Base-by-base conservation (phyloP, 257 asterid genomes). In the Jacaranda copaia region DNA sequence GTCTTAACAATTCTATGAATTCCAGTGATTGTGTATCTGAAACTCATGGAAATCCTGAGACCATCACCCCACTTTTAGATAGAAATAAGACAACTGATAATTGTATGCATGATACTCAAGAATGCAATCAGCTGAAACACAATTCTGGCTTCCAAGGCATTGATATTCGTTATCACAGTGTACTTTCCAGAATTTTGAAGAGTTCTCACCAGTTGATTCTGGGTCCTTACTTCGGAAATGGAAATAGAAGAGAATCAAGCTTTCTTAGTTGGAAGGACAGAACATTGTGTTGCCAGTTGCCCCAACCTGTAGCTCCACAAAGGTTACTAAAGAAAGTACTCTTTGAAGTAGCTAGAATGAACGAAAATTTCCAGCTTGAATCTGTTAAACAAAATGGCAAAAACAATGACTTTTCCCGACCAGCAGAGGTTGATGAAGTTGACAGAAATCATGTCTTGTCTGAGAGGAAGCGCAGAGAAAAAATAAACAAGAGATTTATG, bases 401-500 rank as follows among this genome's bases (percentile, higher is more conserved):
- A 80, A 81, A 70, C 32, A 87, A 87, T 46, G 77, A 73, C 74
- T 82, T 80, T 58, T 76, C 81, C 51, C 78, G 65, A 76, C 81
- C 16, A 32, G 94, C 82, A 64, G 86, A 62, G 5, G 93, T 89
- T 38, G 92, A 90, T 42, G 91, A 88, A 58, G 77, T 48, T 9
- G 96, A 92, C 32, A 88, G 78, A 77, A 89, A 82, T 67, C 93
- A 81, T 13, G 97, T 85, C 15, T 78, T 89, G 85, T 89, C 93
- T 1, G 98, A 92, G 88, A 86, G 91, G 86, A 92, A 85, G 79
- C 89, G 92, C 45, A 87, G 95, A 66, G 92, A 89, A 74, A 94
- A 91, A 83, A 86, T 94, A 40, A 89, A 89, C 2, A 93, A 91
- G 84, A 88, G 92, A 79, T 87, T 92, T 56, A 69, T 62, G 66